phyloP scores from a whole-genome alignment of 1,284 basidiomycete genomes.

The Fomitiporia mediterranea region DNA sequence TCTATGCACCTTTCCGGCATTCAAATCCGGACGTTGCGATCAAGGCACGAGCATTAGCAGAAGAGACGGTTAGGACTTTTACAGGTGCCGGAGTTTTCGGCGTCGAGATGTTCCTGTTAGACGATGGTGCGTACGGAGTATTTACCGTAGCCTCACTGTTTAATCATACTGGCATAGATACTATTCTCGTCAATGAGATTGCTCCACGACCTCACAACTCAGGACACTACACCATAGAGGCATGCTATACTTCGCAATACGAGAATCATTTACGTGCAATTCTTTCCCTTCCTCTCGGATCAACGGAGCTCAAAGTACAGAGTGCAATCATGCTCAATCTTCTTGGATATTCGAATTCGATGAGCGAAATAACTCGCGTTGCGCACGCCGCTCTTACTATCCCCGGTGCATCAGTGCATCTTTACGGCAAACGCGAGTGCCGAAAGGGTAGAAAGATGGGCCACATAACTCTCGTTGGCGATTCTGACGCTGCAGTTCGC shows the following conservation, averaged over 20 bases:
- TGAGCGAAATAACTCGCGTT: conserved; percentile 57
- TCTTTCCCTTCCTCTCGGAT: conserved; percentile 85
- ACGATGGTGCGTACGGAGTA: conserved; percentile 57
- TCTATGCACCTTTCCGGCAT: conserved; percentile 79
- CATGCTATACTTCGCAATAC: conserved; percentile 94
- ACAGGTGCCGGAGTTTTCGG: conserved; percentile 94
- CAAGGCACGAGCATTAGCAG: conserved; percentile 73
- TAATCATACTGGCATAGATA: conserved; percentile 41
- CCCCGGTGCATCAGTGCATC: conserved; percentile 80
- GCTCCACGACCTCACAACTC: conserved; percentile 99
- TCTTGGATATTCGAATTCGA: conserved; percentile 70
- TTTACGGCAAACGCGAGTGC: conserved; percentile 92
- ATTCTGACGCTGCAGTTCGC: conserved; percentile 75
- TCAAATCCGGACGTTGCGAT: conserved; percentile 52
- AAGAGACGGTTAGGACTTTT: conserved; percentile 78
- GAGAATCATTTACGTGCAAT: conserved; percentile 99
- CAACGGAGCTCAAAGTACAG: conserved; percentile 83
- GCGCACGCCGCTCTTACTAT: conserved; percentile 53
- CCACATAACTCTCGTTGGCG: conserved; percentile 88
- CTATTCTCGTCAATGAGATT: conserved; percentile 91
- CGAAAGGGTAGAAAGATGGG: conserved; percentile 97
- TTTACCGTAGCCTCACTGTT: not conserved
- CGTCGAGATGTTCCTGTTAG: conserved; percentile 96
- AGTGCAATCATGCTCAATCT: conserved; percentile 95
- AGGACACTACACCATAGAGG: conserved; percentile 99